phyloP scores from a whole-genome alignment of 768 basidiomycete species.

The Multifurca ochricompacta region DNA sequence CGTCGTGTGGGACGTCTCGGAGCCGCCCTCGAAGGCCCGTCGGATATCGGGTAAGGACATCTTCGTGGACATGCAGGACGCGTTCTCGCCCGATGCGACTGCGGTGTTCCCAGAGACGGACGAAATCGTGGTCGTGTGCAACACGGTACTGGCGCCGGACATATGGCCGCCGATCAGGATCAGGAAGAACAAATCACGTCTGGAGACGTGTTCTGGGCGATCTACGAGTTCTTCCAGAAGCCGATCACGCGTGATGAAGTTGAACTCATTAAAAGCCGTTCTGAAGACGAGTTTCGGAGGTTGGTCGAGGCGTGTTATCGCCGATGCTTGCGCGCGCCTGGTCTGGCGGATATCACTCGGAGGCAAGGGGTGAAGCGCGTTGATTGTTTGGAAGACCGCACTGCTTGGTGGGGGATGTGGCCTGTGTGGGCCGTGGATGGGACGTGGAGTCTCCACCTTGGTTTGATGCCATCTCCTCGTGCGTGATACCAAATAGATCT shows the following conservation, averaged over 20 bases:
- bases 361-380: conserved; percentile 17
- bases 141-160: not conserved
- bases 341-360: conserved; percentile 14
- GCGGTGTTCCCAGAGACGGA: conserved; percentile 13
- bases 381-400: conserved; percentile 14
- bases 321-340: conserved; percentile 7
- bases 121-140: conserved; percentile 9
- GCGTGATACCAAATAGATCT: not conserved
- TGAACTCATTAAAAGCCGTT: not conserved
- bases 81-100: conserved; percentile 1
- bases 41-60: conserved; percentile 16
- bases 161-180: conserved; percentile 14
- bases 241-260: conserved; percentile 7
- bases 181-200: conserved; percentile 4
- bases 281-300: conserved; percentile 2
- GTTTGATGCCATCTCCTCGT: conserved; percentile 7
- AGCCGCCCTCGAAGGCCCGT: conserved; percentile 9
- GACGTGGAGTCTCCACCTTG: conserved; percentile 12
- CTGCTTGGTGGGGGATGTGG: conserved; percentile 13
- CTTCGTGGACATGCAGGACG: conserved; percentile 14
- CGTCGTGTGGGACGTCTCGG: conserved; percentile 14
- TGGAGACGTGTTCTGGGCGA: conserved; percentile 18
- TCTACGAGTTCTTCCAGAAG: conserved; percentile 18
- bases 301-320: conserved; percentile 6
- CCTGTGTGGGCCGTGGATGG: conserved; percentile 7